Base-by-base conservation (phyloP, 2,329 filamentous ascomycete species). In the Drechslerella stenobrocha region DNA sequence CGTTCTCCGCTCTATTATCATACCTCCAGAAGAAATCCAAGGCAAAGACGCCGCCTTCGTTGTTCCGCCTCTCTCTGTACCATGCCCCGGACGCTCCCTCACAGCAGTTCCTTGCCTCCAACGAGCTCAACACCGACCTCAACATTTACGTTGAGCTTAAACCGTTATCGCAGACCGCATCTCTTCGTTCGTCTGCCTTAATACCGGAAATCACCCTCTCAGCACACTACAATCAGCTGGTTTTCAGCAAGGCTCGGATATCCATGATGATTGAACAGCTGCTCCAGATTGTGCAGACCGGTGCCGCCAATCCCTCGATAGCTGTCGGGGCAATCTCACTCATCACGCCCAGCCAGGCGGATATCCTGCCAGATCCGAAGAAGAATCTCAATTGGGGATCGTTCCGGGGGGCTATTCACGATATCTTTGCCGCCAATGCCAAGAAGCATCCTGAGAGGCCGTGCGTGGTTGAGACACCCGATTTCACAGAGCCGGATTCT, bases 381-480 rank as follows among this genome's bases (percentile, higher is more conserved):
- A 77, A 78, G 52, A 83, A 87, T 76, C 82, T 89, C 52, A 78
- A 86, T 73, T 89, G 86, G 86, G 81, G 81, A 44, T 81, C 81
- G 74, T 88, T 83, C 75, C 76, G 79, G 59, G 84, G 84, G 28
- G 80, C 86, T 11, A 89, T 90, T 72, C 85, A 89, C 73, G 83
- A 88, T 60, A 83, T 85, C 70, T 90, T 90, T 73, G 78, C 79
- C 57, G 76, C 77, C 45, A 87, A 88, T 78, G 89, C 89, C 6
- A 76, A 81, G 74, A 81, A 78, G 69, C 81, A 88, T 73, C 90
- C 90, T 0, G 84, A 89, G 37, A 80, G 84, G 73, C 76, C 82
- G 57, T 89, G 86, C 72, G 84, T 89, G 2, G 80, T 87, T 1
- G 86, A 88, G 73, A 89, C 86, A 2, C 78, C 79, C 3, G 81